Conservation (phyloP, 2,329 filamentous ascomycete species). For the Sporothrix pallida region DNA sequence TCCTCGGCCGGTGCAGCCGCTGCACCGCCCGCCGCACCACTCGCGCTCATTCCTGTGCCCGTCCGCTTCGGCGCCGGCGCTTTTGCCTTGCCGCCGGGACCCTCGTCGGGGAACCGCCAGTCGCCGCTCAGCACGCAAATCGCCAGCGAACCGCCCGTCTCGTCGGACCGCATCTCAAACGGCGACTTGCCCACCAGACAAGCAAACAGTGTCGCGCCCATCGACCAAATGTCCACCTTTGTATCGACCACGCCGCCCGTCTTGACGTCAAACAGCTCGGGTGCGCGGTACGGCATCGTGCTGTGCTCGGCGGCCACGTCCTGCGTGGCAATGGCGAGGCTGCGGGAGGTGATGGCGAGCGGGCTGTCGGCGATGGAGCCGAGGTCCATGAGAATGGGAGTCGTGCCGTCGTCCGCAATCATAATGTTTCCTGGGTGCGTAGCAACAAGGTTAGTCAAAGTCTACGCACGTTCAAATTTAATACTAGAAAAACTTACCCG, state of each 20-base stretch:
- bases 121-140: conserved; percentile 93
- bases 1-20: conserved; percentile 47
- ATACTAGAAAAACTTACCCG: conserved; percentile 62
- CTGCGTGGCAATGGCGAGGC: conserved; percentile 87
- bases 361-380: conserved; percentile 89
- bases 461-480: background rate
- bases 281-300: conserved; percentile 97
- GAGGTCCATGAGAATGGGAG: conserved; percentile 95
- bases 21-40: conserved; percentile 41
- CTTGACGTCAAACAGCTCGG: conserved; percentile 97
- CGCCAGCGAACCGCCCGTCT: conserved; percentile 91
- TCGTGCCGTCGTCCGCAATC: conserved; percentile 89
- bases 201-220: conserved; percentile 97
- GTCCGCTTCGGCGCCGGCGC: conserved; percentile 38
- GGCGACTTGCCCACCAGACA: conserved; percentile 96
- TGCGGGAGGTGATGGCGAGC: conserved; percentile 86
- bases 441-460: background rate
- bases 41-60: conserved; percentile 42
- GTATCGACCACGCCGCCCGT: conserved; percentile 90
- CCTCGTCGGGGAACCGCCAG: conserved; percentile 95
- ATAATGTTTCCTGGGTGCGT: conserved; percentile 81
- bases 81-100: conserved; percentile 56
- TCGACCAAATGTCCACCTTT: conserved; percentile 96
- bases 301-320: conserved; percentile 95
- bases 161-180: conserved; percentile 93